Evolutionary conservation across 2,329 filamentous ascomycete species (phyloP).

Genomic region (Hymenoscyphus linearis): DNA sequence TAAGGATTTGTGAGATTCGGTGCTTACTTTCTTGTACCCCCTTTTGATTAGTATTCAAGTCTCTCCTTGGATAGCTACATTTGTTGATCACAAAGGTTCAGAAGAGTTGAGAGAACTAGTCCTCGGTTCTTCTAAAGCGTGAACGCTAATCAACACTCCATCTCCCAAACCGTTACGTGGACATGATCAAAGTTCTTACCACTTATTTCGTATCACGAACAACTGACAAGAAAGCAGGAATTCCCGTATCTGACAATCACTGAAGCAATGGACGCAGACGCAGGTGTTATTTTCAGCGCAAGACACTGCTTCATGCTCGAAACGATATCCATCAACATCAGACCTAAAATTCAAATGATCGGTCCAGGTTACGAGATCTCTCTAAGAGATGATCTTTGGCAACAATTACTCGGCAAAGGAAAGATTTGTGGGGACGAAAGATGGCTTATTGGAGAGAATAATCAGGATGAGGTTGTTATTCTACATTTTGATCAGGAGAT

Average conservation of each 20-base stretch:
- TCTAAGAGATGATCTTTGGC: conserved; percentile 41
- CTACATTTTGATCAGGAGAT: conserved; percentile 39
- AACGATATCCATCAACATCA: conserved; percentile 40
- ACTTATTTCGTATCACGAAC: background rate
- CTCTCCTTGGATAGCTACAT: too few species aligned
- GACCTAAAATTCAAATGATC: conserved; percentile 33
- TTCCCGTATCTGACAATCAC: conserved; percentile 46
- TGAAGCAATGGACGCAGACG: conserved; percentile 40
- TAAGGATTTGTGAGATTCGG: conserved; percentile 5
- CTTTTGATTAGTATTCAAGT: too few species aligned
- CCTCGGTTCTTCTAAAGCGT: too few species aligned
- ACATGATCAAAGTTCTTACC: too few species aligned
- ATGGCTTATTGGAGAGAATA: conserved; percentile 57
- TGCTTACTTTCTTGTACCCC: too few species aligned
- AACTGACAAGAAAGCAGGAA: conserved; percentile 30
- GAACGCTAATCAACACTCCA: too few species aligned
- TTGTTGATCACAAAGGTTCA: too few species aligned
- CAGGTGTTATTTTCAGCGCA: conserved; percentile 42
- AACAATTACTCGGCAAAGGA: conserved; percentile 45
- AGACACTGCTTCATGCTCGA: conserved; percentile 44
- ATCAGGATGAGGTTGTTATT: conserved; percentile 45
- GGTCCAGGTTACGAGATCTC: conserved; percentile 34
- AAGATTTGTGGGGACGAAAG: conserved; percentile 54
- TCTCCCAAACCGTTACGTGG: too few species aligned
- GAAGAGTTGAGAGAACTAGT: too few species aligned